A percentile compares a stretch with the other conserved stretches of the same genome.
Evolutionary conservation across 2,329 filamentous ascomycete genomes (phyloP).

Genomic region (Zasmidium cellare): DNA sequence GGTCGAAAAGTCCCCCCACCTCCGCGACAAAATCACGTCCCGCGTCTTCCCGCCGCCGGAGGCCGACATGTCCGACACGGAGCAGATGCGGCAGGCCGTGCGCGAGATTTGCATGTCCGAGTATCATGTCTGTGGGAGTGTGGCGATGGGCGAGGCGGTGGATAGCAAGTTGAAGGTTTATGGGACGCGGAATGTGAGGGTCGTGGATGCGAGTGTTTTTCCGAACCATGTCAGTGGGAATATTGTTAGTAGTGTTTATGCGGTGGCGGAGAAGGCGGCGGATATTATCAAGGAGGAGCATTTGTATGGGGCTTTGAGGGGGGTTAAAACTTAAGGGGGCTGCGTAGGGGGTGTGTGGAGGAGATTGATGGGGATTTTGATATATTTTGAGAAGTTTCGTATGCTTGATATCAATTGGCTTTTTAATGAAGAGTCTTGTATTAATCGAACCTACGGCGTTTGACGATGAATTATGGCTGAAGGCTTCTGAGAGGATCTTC

Average conservation of each 20-base stretch:
- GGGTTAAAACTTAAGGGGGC: no score
- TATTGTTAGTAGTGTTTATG: slow-evolving; percentile 32
- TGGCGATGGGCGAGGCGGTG: slow-evolving; percentile 46
- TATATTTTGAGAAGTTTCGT: not conserved
- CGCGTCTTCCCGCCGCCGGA: slow-evolving; percentile 35
- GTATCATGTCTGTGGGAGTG: slow-evolving; percentile 41
- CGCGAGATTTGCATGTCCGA: slow-evolving; percentile 28
- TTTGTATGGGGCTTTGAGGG: slow-evolving; percentile 19
- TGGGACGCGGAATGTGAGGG: slow-evolving; percentile 37
- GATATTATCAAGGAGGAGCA: slow-evolving; percentile 35
- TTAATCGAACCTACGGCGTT: no score
- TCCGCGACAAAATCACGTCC: slow-evolving; percentile 42
- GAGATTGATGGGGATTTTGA: not conserved
- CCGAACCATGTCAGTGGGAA: slow-evolving; percentile 34
- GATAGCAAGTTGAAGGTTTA: slow-evolving; percentile 39
- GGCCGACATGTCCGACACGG: slow-evolving; percentile 24
- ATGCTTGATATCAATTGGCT: no score
- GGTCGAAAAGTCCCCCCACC: slow-evolving; percentile 44
- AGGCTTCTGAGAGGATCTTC: no score
- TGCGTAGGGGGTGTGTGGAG: not conserved
- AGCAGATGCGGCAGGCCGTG: slow-evolving; percentile 29
- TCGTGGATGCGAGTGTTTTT: slow-evolving; percentile 39
- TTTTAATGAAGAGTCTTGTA: no score
- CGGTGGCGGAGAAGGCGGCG: slow-evolving; percentile 34
- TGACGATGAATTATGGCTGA: no score